Evolutionary conservation across 148 eudicot species (phyloP), one percentile per base, ranked within the genome.

Genomic region (Mesembryanthemum crystallinum): DNA sequence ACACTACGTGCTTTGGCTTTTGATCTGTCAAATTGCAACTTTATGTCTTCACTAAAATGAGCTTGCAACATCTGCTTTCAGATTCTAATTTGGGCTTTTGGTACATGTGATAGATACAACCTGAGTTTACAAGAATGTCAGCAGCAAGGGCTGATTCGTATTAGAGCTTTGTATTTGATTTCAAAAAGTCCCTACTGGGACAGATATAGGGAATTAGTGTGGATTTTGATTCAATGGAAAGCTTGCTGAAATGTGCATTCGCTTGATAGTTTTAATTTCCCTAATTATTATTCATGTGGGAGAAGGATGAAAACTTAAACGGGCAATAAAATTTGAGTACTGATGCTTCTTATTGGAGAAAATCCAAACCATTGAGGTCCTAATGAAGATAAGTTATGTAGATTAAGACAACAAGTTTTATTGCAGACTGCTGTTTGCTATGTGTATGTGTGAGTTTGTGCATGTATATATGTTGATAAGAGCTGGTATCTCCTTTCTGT

Each of bases 301-400:
- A 72, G 13, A 71, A 32, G 25, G 14, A 37, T 37, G 23, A 13
- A 37, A 72, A 72, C 15, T 37, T 39, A 7, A 58, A 12, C 8
- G 5, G 49, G 7, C 29, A 33, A 8, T n/a, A 33, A 27, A n/a
- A 7, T 55, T n/a, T 18, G 27, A 9, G 59, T 52, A 20, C 32
- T 72, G 64, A 58, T 13, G 42, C 37, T 12, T 72, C 7, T 72
- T 72, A 15, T 33, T 43, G 33, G 49, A 45, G 14, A 58, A 72
- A 13, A 57, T 27, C 58, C 23, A 13, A 37, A 66, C 29, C 70
- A 18, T 42, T 39, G 29, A 39, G 15, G 33, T 39, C 28, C 20
- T 25, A 67, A 11, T 67, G 15, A 5, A 33, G 28, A 52, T 25
- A 49, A 20, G 1, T 29, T 62, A 37, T 28, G 37, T 28, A 29